Evolutionary conservation across 495 filamentous ascomycete species (phyloP).

Genomic region (Pyrenula aspistea): DNA sequence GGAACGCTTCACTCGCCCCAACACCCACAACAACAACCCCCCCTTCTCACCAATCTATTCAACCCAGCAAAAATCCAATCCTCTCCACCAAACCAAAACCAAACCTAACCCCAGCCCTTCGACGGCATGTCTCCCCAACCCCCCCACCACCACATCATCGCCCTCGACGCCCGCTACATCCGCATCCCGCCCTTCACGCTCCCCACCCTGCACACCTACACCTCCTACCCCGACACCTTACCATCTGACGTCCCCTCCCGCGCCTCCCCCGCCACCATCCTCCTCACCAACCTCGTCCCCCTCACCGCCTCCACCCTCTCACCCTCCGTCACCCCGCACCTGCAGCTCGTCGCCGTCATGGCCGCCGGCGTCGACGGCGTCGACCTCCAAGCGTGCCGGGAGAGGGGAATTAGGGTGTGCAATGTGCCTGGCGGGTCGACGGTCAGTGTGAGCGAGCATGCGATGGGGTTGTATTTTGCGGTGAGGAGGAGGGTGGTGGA

Average conservation of each 20-base stretch:
- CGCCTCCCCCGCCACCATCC: conserved; percentile 35
- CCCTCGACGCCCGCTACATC: conserved; percentile 12
- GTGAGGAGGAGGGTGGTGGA: conserved; percentile 31
- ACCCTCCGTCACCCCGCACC: conserved; percentile 17
- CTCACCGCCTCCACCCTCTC: conserved; percentile 26
- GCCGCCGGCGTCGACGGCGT: conserved; percentile 43
- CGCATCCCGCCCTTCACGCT: conserved; percentile 9
- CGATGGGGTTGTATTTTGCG: conserved; percentile 40
- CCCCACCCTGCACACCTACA: conserved; percentile 11
- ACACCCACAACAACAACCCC: too few relatives aligned
- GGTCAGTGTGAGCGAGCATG: conserved; percentile 42
- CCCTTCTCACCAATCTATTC: too few relatives aligned
- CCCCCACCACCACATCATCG: conserved; percentile 16
- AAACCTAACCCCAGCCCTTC: too few relatives aligned
- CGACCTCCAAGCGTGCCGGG: conserved; percentile 34
- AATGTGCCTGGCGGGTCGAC: conserved; percentile 38
- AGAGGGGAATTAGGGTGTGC: conserved; percentile 31
- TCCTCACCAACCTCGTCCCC: conserved; percentile 26
- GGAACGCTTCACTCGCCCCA: too few relatives aligned
- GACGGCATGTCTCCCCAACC: too few relatives aligned
- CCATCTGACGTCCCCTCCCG: conserved; percentile 25
- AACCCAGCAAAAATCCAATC: too few relatives aligned
- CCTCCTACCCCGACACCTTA: conserved; percentile 16
- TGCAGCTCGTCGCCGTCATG: conserved; percentile 38
- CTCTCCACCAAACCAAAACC: too few relatives aligned